These are phyloP conservation scores for Scenedesmus sp. DNA, from an alignment of 163 green algal species.

Conservation along the genomic window DNA sequence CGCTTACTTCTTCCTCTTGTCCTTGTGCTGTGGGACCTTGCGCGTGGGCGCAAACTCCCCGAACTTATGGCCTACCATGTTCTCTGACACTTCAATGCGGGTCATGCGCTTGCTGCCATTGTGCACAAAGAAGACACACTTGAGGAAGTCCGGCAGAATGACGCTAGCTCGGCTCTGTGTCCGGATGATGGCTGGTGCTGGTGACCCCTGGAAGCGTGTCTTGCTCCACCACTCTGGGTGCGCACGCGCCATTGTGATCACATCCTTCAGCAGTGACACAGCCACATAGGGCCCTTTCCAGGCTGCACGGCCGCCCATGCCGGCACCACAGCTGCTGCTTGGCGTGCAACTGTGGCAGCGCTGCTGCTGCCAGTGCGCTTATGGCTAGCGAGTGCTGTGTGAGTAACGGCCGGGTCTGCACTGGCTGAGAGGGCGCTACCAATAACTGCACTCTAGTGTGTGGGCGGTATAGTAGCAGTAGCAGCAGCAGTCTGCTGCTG, in stretches of 20 bases:
- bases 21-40: slow-evolving; percentile 45
- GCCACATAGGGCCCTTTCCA: slow-evolving; percentile 76
- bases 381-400: background rate
- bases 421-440: too few relatives aligned
- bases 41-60: slow-evolving; percentile 71
- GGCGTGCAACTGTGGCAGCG: background rate
- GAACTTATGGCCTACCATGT: slow-evolving; percentile 75
- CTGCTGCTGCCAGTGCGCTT: background rate
- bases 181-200: slow-evolving; percentile 67
- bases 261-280: slow-evolving; percentile 67
- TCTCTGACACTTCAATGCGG: slow-evolving; percentile 68
- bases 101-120: slow-evolving; percentile 62
- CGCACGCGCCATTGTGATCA: slow-evolving; percentile 64
- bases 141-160: slow-evolving; percentile 73
- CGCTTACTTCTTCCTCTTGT: slow-evolving; percentile 34
- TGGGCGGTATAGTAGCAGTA: background rate
- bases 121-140: slow-evolving; percentile 73
- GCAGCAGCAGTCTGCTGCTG: too few relatives aligned
- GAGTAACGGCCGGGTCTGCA: background rate
- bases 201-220: slow-evolving; percentile 67
- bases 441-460: too few relatives aligned
- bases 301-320: slow-evolving; percentile 48
- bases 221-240: slow-evolving; percentile 74
- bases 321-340: background rate
- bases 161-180: slow-evolving; percentile 61